A percentile compares a stretch with the other conserved stretches of the same genome.
These are phyloP conservation scores for Phylloporus arenicola DNA, from an alignment of 768 basidiomycete species.

Conservation along the genomic window DNA sequence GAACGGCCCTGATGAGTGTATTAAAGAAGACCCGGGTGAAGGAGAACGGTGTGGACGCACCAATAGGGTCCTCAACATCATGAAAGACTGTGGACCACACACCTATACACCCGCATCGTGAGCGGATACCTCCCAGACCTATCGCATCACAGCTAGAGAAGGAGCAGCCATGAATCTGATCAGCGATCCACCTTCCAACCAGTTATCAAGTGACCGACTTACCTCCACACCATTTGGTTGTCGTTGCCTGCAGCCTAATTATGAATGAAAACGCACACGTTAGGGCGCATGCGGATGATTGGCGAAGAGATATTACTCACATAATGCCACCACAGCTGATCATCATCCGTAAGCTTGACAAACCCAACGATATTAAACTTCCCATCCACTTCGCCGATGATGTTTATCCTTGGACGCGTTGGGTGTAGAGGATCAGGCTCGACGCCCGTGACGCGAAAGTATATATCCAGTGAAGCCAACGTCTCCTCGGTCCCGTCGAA, in stretches of 20 bases:
- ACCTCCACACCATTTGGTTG: conserved; percentile 55
- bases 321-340: conserved; percentile 58
- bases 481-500: conserved; percentile 52
- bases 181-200: not conserved
- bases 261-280: conserved; percentile 4
- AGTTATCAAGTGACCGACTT: conserved; percentile 8
- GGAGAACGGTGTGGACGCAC: conserved; percentile 20
- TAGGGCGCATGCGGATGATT: not conserved
- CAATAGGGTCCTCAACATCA: conserved; percentile 44
- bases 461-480: conserved; percentile 44
- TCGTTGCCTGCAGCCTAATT: conserved; percentile 47
- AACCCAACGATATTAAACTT: conserved; percentile 47
- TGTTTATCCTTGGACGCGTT: conserved; percentile 48
- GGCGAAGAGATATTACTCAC: conserved; percentile 33
- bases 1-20: conserved; percentile 18
- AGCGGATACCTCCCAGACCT: conserved; percentile 56
- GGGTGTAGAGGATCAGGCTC: conserved; percentile 45
- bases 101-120: conserved; percentile 54
- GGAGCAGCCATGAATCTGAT: not conserved
- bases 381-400: conserved; percentile 47
- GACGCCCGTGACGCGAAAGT: conserved; percentile 38
- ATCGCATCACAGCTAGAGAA: conserved; percentile 51
- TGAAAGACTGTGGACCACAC: conserved; percentile 47
- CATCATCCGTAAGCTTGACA: conserved; percentile 52
- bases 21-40: not conserved